Evolutionary conservation across 768 basidiomycete genomes (phyloP).

Genomic region (Podaxis sp.): DNA sequence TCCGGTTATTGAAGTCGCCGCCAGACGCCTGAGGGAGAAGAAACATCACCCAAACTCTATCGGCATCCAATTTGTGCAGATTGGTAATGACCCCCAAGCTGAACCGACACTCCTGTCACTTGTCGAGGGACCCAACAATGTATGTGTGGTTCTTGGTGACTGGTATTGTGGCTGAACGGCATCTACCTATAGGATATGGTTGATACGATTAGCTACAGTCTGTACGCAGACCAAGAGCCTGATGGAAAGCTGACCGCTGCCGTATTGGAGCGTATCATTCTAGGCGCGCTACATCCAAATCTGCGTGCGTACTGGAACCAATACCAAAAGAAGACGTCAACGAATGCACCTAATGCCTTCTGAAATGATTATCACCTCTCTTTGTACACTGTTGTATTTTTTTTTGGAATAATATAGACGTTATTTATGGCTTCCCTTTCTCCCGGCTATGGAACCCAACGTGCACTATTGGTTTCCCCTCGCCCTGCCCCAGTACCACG

Average conservation of each 20-base stretch:
- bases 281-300: slow-evolving; percentile 32
- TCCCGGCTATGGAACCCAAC: too few species aligned
- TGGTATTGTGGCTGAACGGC: background rate
- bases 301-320: slow-evolving; percentile 19
- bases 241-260: slow-evolving; percentile 25
- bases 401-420: background rate
- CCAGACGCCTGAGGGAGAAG: slow-evolving; percentile 18
- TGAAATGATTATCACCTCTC: background rate
- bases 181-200: slow-evolving; percentile 26
- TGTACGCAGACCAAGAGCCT: slow-evolving; percentile 4
- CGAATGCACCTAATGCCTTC: background rate
- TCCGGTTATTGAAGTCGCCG: slow-evolving; percentile 21
- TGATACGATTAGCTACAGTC: slow-evolving; percentile 25
- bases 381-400: background rate
- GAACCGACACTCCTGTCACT: slow-evolving; percentile 23
- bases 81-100: slow-evolving; percentile 26
- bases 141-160: slow-evolving; percentile 18
- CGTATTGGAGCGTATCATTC: slow-evolving; percentile 29
- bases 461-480: too few species aligned
- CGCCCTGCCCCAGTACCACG: too few species aligned
- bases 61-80: slow-evolving; percentile 32
- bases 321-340: background rate
- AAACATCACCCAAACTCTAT: slow-evolving; percentile 33
- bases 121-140: slow-evolving; percentile 22
- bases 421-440: too few species aligned